Evolutionary conservation across 2,329 filamentous ascomycete genomes (phyloP), one percentile per base, ranked within the genome.

Genomic region (Epicoccum sorghinum): DNA sequence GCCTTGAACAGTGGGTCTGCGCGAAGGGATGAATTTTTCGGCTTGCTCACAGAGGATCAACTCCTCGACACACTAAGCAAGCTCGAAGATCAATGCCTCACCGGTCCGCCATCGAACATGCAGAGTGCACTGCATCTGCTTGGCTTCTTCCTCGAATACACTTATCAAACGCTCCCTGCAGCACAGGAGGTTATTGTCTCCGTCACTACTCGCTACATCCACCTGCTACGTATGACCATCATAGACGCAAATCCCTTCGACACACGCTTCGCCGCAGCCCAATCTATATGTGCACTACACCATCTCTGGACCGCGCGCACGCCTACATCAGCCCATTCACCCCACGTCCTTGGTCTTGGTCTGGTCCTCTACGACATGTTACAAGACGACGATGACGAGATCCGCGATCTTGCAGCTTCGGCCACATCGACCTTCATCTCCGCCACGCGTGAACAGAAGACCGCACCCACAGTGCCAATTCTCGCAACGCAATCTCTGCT

Each of bases 351-450:
- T 1, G 57, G 58, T 14, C 57, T 76, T 5, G 40, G 39, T 46
- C 71, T 91, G 4, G 79, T 87, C 3, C 57, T 74, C 1, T 67
- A 71, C 65, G 65, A 69, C 51, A 52, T 68, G 43, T 66, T 74
- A 41, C 89, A 90, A 68, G 95, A 98, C 69, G 93, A 98, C 69
- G 93, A 98, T 68, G 91, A 96, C 58, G 92, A 97, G 52, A 84
- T 97, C 59, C 86, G 93, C 39, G 83, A 88, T 30, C 72, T 83
- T 1, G 88, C 87, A 7, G 83, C 87, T 2, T 55, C 64, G 0
- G 80, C 83, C 1, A 78, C 82, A 0, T 69, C 75, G 4, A 70
- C 67, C 22, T 71, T 89, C 23, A 62, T 87, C 7, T 75, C 39
- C 9, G 27, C 64, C 32, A 39, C 63, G 25, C 4, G 52, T 22